phyloP scores from a whole-genome alignment of 768 basidiomycete genomes.

The Leucocoprinus birnbaumii region DNA sequence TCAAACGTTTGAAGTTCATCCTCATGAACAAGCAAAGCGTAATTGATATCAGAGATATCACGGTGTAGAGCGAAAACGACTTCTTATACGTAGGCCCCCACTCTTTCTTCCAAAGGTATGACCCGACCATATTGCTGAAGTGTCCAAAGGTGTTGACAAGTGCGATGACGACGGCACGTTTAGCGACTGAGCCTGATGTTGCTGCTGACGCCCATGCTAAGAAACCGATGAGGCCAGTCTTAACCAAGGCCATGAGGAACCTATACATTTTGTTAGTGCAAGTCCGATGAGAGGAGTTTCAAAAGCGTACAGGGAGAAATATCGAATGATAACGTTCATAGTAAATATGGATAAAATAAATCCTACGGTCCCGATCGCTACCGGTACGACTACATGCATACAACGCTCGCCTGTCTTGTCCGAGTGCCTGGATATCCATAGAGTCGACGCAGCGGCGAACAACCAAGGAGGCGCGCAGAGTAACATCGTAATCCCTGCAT shows the following conservation, averaged over 20 bases:
- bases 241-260: slow-evolving; percentile 75
- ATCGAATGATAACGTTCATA: slow-evolving; percentile 58
- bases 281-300: background rate
- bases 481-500: slow-evolving; percentile 58
- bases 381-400: slow-evolving; percentile 55
- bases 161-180: slow-evolving; percentile 82
- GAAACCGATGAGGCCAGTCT: slow-evolving; percentile 68
- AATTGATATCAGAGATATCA: slow-evolving; percentile 47
- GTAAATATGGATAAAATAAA: slow-evolving; percentile 65
- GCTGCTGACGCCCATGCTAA: slow-evolving; percentile 48
- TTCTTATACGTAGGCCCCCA: slow-evolving; percentile 69
- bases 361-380: slow-evolving; percentile 61
- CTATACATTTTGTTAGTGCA: slow-evolving; percentile 27
- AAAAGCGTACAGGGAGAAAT: slow-evolving; percentile 53
- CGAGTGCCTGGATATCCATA: slow-evolving; percentile 63
- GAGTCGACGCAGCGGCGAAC: slow-evolving; percentile 55
- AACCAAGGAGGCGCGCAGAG: slow-evolving; percentile 58
- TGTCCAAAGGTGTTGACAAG: slow-evolving; percentile 79
- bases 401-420: slow-evolving; percentile 71
- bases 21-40: slow-evolving; percentile 48
- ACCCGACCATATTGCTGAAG: slow-evolving; percentile 80
- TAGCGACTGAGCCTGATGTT: slow-evolving; percentile 63
- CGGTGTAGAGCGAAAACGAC: slow-evolving; percentile 50
- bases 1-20: slow-evolving; percentile 37
- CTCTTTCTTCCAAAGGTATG: slow-evolving; percentile 59